A percentile compares a stretch with the other conserved stretches of the same genome.
phyloP scores from a whole-genome alignment of 108 stramenopile genomes.

The Cyclotella baltica region DNA sequence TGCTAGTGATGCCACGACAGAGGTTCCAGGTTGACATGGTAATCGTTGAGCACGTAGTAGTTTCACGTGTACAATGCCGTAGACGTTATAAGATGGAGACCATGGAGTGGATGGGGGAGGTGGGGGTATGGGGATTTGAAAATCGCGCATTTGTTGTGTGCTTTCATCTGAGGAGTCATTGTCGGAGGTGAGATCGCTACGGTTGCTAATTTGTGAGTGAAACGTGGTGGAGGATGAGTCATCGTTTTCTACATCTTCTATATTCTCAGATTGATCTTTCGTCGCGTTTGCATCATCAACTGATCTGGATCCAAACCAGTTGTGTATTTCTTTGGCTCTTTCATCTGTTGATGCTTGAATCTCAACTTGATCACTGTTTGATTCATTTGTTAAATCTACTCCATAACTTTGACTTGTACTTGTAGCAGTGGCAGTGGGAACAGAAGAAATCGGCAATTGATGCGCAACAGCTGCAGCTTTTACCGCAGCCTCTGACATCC shows the following conservation, averaged over 20 bases:
- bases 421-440: no score
- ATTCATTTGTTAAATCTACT: not conserved
- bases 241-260: not conserved
- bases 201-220: slow-evolving; percentile 42
- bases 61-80: slow-evolving; percentile 82
- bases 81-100: slow-evolving; percentile 65
- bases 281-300: not conserved
- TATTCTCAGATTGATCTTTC: not conserved
- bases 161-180: slow-evolving; percentile 5
- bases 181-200: slow-evolving; percentile 43
- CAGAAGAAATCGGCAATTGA: no score
- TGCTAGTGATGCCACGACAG: slow-evolving; percentile 60
- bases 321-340: not conserved
- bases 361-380: not conserved
- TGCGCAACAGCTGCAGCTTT: no score
- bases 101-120: slow-evolving; percentile 26
- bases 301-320: not conserved
- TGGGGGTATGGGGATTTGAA: slow-evolving; percentile 15
- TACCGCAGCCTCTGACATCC: not conserved
- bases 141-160: slow-evolving; percentile 28
- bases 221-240: slow-evolving; percentile 34
- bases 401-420: not conserved
- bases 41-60: slow-evolving; percentile 75
- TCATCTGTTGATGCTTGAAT: not conserved
- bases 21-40: slow-evolving; percentile 70